A percentile compares a stretch with the other conserved stretches of the same genome.
These are phyloP conservation scores for Backusella macrospora DNA, from an alignment of 192 early-diverging fungal genomes.

Conservation along the genomic window DNA sequence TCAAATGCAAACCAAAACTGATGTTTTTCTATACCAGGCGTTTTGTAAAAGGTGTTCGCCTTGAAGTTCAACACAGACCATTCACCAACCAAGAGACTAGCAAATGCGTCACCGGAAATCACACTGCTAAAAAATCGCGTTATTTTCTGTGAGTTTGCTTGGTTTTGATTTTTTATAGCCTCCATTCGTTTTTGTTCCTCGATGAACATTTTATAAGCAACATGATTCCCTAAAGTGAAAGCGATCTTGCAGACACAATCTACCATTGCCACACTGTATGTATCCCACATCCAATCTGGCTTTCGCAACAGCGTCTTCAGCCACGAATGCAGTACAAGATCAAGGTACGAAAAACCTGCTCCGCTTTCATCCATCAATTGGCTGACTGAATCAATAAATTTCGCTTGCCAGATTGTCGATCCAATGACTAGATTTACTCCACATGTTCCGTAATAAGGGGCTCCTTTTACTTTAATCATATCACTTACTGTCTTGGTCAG, in stretches of 20 bases:
- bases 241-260: slow-evolving; percentile 31
- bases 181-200: slow-evolving; percentile 27
- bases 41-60: slow-evolving; percentile 43
- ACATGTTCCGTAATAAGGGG: not conserved
- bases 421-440: slow-evolving; percentile 35
- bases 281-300: slow-evolving; percentile 42
- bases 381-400: slow-evolving; percentile 35
- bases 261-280: slow-evolving; percentile 21
- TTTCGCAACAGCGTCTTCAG: slow-evolving; percentile 27
- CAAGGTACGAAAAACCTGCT: slow-evolving; percentile 41
- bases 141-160: slow-evolving; percentile 9
- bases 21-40: slow-evolving; percentile 47
- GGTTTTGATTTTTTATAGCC: not conserved
- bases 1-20: slow-evolving; percentile 55
- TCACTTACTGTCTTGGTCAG: slow-evolving; percentile 24
- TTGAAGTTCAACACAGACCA: slow-evolving; percentile 50
- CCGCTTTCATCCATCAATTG: slow-evolving; percentile 27
- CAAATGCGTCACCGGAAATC: slow-evolving; percentile 43
- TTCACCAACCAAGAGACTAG: slow-evolving; percentile 52
- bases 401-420: slow-evolving; percentile 33
- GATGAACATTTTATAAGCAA: slow-evolving; percentile 26
- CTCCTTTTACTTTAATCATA: not conserved
- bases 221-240: slow-evolving; percentile 22
- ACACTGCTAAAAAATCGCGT: slow-evolving; percentile 42
- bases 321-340: slow-evolving; percentile 42